These are phyloP conservation scores for Sutorius australiensis DNA, from an alignment of 768 basidiomycete species.

Conservation along the genomic window DNA sequence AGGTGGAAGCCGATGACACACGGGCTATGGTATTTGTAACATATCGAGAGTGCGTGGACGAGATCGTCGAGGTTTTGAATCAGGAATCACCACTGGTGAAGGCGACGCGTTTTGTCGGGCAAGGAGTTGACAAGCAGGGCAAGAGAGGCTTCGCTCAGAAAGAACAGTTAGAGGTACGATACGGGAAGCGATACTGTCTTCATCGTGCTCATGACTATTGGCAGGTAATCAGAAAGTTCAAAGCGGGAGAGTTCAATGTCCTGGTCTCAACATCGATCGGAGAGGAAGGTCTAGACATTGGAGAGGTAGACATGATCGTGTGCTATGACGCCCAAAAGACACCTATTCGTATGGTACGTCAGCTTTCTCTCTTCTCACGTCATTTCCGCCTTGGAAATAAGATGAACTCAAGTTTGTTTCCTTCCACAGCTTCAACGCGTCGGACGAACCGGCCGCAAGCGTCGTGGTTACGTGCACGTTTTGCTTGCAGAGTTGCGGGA, in stretches of 20 bases:
- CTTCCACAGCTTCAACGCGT: slow-evolving; percentile 81
- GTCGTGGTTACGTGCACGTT: slow-evolving; percentile 85
- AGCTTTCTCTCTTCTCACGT: background rate
- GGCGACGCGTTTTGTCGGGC: slow-evolving; percentile 86
- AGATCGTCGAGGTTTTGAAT: slow-evolving; percentile 80
- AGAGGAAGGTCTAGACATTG: slow-evolving; percentile 97
- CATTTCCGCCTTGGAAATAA: background rate
- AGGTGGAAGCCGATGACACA: slow-evolving; percentile 38
- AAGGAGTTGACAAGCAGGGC: slow-evolving; percentile 80
- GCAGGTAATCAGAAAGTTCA: slow-evolving; percentile 85
- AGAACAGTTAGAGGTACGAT: slow-evolving; percentile 79
- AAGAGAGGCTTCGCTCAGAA: slow-evolving; percentile 87
- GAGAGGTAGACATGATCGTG: slow-evolving; percentile 92
- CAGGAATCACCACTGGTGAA: slow-evolving; percentile 73
- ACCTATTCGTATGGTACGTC: slow-evolving; percentile 87
- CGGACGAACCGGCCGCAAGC: slow-evolving; percentile 92
- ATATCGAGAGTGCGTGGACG: slow-evolving; percentile 87
- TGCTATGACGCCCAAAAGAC: slow-evolving; percentile 98
- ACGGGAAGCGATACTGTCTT: background rate
- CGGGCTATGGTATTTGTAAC: slow-evolving; percentile 93
- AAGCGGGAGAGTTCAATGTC: slow-evolving; percentile 82
- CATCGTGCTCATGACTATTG: slow-evolving; percentile 6
- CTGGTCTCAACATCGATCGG: slow-evolving; percentile 96
- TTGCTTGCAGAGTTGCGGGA: slow-evolving; percentile 89
- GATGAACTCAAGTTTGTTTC: slow-evolving; percentile 1